Evolutionary conservation across 495 filamentous ascomycete genomes (phyloP).

Genomic region (Hypoxylon intermedium): DNA sequence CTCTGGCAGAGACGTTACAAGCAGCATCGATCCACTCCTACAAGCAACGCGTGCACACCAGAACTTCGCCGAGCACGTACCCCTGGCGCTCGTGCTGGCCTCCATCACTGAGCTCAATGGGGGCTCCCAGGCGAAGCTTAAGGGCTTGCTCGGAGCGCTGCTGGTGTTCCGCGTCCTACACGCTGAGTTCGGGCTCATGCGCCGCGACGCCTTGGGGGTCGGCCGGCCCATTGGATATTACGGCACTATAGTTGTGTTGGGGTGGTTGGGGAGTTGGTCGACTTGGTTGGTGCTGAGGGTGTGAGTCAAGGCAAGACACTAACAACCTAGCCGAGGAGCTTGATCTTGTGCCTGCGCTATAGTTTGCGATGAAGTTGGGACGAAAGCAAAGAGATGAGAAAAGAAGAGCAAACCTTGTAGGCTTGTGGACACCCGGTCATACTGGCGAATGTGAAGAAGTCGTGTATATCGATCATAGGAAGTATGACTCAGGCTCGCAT

Average conservation of each 20-base stretch:
- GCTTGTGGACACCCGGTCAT: too few species aligned
- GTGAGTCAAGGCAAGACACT: too few species aligned
- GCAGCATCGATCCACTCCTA: conserved; percentile 39
- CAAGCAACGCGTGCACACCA: conserved; percentile 42
- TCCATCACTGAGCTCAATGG: conserved; percentile 52
- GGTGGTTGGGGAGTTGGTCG: conserved; percentile 43
- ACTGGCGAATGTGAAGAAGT: too few species aligned
- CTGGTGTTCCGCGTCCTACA: conserved; percentile 49
- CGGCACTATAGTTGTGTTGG: conserved; percentile 44
- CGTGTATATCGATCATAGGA: too few species aligned
- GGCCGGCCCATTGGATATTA: conserved; percentile 46
- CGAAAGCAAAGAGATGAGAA: too few species aligned
- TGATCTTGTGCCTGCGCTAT: too few species aligned
- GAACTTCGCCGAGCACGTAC: conserved; percentile 55
- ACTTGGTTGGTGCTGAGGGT: conserved; percentile 37
- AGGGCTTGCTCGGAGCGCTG: conserved; percentile 38
- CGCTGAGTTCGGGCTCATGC: conserved; percentile 47
- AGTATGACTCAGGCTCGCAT: background rate
- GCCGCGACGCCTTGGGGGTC: conserved; percentile 34
- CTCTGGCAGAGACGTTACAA: too few species aligned
- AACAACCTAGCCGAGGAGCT: too few species aligned
- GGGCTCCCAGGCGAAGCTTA: conserved; percentile 42
- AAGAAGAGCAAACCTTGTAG: too few species aligned
- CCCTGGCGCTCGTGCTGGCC: conserved; percentile 21
- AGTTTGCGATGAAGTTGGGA: too few species aligned